A percentile compares a stretch with the other conserved stretches of the same genome.
Conservation (phyloP, 331 rosid genomes). For the Cydonia oblonga region DNA sequence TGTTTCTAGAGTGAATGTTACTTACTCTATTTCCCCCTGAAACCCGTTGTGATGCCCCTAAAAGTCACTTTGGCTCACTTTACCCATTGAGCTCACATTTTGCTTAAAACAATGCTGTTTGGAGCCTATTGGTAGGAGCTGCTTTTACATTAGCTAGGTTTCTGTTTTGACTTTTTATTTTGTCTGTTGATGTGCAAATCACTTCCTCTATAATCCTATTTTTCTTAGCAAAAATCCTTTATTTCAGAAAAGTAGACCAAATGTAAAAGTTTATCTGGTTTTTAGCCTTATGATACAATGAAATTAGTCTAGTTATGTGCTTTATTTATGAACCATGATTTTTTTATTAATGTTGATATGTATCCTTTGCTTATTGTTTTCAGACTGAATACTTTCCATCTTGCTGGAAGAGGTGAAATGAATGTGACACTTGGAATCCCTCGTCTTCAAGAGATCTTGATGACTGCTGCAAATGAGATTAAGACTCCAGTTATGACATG, state of each 20-base stretch:
- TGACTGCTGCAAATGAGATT: slow-evolving; percentile 62
- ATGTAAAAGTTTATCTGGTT: neutral
- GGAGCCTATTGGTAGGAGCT: neutral
- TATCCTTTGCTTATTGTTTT: neutral
- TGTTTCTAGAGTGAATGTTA: neutral
- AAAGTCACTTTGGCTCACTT: neutral
- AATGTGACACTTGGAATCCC: slow-evolving; percentile 98
- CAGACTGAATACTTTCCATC: slow-evolving; percentile 91
- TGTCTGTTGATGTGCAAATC: neutral
- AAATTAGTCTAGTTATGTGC: neutral
- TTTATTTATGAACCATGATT: neutral
- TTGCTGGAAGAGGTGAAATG: slow-evolving; percentile 97
- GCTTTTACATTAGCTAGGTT: neutral
- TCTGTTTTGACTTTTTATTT: neutral
- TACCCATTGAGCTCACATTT: neutral
- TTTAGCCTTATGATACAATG: neutral
- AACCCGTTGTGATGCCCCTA: neutral
- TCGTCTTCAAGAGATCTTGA: slow-evolving; percentile 77
- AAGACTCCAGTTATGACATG: slow-evolving; percentile 93
- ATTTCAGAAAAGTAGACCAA: neutral
- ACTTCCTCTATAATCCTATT: neutral
- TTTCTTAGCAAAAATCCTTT: neutral
- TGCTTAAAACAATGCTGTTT: neutral
- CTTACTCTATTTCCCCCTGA: neutral
- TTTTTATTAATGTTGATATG: no score